Evolutionary conservation across 2,329 filamentous ascomycete genomes (phyloP).

Genomic region (Teratosphaeria nubilosa): DNA sequence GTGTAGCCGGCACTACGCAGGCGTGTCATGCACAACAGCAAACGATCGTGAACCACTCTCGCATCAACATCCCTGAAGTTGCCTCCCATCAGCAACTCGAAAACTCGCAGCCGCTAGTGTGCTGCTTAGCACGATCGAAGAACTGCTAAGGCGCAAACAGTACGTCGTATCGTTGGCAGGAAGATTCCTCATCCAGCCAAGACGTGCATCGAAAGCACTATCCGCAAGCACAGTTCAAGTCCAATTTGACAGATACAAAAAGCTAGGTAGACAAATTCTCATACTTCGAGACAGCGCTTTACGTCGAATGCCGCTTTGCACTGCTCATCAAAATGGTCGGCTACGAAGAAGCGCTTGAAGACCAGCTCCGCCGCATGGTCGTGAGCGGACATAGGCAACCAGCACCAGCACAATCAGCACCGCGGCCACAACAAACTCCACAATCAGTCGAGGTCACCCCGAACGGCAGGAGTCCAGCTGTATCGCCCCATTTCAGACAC

Average conservation of each 20-base stretch:
- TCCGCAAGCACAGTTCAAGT: not conserved
- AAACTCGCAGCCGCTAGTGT: not conserved
- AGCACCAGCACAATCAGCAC: not conserved
- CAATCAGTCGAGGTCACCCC: not conserved
- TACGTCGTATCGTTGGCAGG: not conserved
- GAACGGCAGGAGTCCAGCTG: not conserved
- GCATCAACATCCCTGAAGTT: not conserved
- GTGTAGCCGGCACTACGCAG: not conserved
- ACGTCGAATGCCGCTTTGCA: not conserved
- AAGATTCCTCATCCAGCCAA: not conserved
- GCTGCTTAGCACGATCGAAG: not conserved
- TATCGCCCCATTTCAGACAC: not conserved
- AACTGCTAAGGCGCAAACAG: not conserved
- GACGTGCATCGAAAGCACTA: not conserved
- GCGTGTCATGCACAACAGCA: not conserved
- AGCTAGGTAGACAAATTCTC: not conserved
- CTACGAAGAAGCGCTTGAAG: not conserved
- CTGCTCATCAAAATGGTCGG: not conserved
- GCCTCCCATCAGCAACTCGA: not conserved
- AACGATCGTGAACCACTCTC: not conserved
- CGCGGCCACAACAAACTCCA: not conserved
- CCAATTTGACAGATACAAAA: not conserved
- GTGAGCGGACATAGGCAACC: not conserved
- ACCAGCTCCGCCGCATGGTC: not conserved
- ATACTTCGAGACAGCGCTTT: not conserved